Conservation (phyloP, 129 eudicot species). For the Centrapalus pauciflorus region DNA sequence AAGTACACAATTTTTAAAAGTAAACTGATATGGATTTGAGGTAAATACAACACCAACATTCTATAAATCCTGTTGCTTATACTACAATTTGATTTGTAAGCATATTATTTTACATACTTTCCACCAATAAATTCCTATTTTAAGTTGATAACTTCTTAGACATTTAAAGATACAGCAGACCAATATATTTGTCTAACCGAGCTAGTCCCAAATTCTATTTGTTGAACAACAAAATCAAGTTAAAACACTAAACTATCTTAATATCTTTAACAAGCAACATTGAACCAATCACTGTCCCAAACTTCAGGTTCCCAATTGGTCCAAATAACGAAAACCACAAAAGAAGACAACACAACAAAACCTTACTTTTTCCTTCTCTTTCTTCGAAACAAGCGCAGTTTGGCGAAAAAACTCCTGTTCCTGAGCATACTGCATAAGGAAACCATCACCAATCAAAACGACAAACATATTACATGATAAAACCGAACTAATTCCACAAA, state of each 20-base stretch:
- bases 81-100: background rate
- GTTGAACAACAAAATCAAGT: background rate
- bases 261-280: background rate
- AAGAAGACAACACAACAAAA: background rate
- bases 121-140: background rate
- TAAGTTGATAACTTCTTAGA: background rate
- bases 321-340: background rate
- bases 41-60: constrained; percentile 5
- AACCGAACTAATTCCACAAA: background rate
- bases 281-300: background rate
- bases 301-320: background rate
- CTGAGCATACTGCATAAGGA: constrained; percentile 84
- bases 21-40: background rate
- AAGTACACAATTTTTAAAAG: constrained; percentile 9
- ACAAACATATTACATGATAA: background rate
- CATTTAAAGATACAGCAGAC: background rate
- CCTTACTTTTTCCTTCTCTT: constrained; percentile 91
- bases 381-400: constrained; percentile 79
- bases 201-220: background rate
- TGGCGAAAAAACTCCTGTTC: constrained; percentile 96
- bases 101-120: background rate
- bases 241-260: background rate
- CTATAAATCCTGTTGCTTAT: background rate
- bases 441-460: background rate
- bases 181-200: background rate